Base-by-base conservation (phyloP, 345 rosid genomes). In the Citrus inodora region DNA sequence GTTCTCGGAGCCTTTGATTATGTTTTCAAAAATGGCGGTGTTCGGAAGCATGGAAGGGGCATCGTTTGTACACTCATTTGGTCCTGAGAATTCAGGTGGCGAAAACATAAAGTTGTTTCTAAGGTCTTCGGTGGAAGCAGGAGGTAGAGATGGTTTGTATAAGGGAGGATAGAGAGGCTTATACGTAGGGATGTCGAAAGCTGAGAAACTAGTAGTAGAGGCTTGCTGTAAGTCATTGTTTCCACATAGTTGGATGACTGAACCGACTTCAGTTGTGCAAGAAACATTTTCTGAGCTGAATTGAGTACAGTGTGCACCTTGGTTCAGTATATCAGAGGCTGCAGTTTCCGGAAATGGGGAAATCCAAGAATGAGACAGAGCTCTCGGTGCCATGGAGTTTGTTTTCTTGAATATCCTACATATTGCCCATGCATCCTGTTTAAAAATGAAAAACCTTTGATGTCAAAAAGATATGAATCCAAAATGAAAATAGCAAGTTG, bases 381-480 rank as follows among this genome's bases (percentile, higher is more conserved):
- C 86, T 86, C 90, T 88, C 60, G 92, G 98, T 25, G 95, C 90
- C 81, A 87, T 83, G 8, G 97, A 81, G 58, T 87, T 93, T 6
- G 90, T 87, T 81, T 95, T 95, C 89, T 89, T 95, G 87, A 95
- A 95, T 83, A 95, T 95, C 90, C 94, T 89, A 25, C 99, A 95
- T 46, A 95, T 95, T 70, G 99, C 99, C 98, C 99, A 95, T 3
- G 96, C 89, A 73, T 93, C 99, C 97, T 95, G 86, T 67, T 6
- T 30, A 16, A n/a, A 32, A 56, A 77, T 11, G 22, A 37, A 22
- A 24, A 67, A 9, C 32, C 6, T 32, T 13, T 53, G 38, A 71
- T 25, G 21, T 74, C 9, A 74, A 69, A 9, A 19, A 30, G 51
- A 32, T 24, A 6, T 10, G 14, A 42, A 16, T 22, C 32, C 10